These are phyloP conservation scores for Claviceps lovelessii DNA, from an alignment of 2,329 filamentous ascomycete species.

Conservation along the genomic window DNA sequence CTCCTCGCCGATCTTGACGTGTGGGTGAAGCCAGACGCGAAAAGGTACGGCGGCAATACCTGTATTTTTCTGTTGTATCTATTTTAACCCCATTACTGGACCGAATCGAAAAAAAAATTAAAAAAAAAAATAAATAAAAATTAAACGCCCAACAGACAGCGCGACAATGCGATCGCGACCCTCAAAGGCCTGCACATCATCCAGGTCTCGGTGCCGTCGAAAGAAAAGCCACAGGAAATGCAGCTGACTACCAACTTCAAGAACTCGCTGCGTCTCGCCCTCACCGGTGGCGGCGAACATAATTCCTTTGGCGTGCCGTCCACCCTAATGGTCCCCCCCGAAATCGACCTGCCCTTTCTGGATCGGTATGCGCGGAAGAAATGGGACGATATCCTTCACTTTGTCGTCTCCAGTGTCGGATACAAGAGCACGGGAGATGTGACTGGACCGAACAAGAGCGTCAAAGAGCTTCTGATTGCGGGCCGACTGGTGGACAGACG, in stretches of 20 bases:
- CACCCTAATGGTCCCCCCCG: conserved; percentile 42
- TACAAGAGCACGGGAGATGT: conserved; percentile 32
- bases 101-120: neutral
- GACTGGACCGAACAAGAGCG: conserved; percentile 52
- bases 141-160: conserved; percentile 38
- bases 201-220: conserved; percentile 44
- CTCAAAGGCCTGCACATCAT: conserved; percentile 81
- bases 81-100: neutral
- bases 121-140: no score
- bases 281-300: conserved; percentile 75
- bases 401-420: conserved; percentile 70
- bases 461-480: conserved; percentile 68
- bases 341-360: conserved; percentile 56
- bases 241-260: conserved; percentile 71
- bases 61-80: neutral
- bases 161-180: conserved; percentile 70
- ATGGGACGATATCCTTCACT: conserved; percentile 94
- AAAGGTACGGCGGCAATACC: conserved; percentile 17
- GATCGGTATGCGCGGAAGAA: conserved; percentile 76
- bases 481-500: conserved; percentile 63
- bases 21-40: conserved; percentile 60
- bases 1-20: conserved; percentile 66
- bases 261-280: conserved; percentile 65
- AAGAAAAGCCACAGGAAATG: conserved; percentile 55
- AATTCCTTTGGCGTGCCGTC: conserved; percentile 86